Evolutionary conservation across 129 eudicot species (phyloP).

Genomic region (Smallanthus sonchifolius): DNA sequence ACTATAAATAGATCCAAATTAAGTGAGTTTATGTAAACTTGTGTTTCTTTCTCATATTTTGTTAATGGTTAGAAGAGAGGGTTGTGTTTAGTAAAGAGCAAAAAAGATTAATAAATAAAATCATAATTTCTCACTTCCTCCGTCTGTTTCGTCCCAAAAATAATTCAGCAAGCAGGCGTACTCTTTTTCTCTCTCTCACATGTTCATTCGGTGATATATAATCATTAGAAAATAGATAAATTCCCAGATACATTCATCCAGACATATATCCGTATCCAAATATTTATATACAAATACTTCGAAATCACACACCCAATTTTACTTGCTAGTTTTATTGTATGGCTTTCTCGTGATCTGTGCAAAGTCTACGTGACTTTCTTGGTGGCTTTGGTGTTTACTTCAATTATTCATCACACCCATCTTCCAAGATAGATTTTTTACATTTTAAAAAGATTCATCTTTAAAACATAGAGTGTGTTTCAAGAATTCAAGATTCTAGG

Average conservation of each 20-base stretch:
- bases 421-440: conserved; percentile 39
- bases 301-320: conserved; percentile 22
- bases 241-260: conserved; percentile 33
- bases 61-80: neutral
- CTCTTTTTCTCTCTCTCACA: conserved; percentile 27
- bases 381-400: conserved; percentile 55
- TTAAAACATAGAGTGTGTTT: conserved; percentile 18
- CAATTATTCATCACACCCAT: conserved; percentile 48
- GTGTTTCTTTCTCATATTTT: conserved; percentile 14
- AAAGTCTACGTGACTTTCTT: conserved; percentile 54
- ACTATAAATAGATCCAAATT: neutral
- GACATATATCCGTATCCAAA: conserved; percentile 37
- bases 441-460: conserved; percentile 19
- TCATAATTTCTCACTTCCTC: conserved; percentile 47
- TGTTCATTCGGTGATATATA: conserved; percentile 24
- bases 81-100: conserved; percentile 9
- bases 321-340: conserved; percentile 20
- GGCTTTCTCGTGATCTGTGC: conserved; percentile 60
- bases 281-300: conserved; percentile 24
- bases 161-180: conserved; percentile 22
- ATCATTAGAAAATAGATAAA: conserved; percentile 8
- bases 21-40: neutral
- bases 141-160: conserved; percentile 48
- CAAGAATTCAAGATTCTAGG: conserved; percentile 21
- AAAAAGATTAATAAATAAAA: conserved; percentile 11